Evolutionary conservation across 306 rosid genomes (phyloP), one percentile per base, ranked within the genome.

Genomic region (Sphenostylis stenocarpa): DNA sequence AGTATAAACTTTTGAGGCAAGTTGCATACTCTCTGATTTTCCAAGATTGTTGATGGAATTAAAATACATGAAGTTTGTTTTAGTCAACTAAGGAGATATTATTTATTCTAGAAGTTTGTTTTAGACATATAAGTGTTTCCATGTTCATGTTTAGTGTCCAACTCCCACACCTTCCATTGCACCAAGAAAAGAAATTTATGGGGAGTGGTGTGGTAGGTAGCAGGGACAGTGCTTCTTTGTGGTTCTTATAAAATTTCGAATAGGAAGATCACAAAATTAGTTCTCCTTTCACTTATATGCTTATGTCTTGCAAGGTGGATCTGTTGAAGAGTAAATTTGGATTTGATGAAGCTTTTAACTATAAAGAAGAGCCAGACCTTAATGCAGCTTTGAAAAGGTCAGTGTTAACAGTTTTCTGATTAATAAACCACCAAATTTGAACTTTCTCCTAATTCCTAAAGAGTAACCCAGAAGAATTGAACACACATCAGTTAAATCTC

Each of bases 341-440:
- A 8, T 78, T 49, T 41, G 47, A 41, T 41, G 47, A 41, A 11
- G 47, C 47, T 41, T 41, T 41, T 41, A 11, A 79, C 78, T 79
- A 72, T 49, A 79, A 79, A 28, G 83, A 79, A 49, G 78, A 72
- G 67, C 23, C 56, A 2, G 74, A 79, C 31, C 67, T 79, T 24
- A 16, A 72, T 52, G 73, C 73, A 49, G 19, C 74, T 13, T 52
- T 79, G 24, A 72, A 79, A 72, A 79, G 78, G 83, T 79, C 1
- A 55, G n/a, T 24, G 20, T 12, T 31, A 43, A 20, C 14, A 11
- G 1, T 10, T 10, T 39, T 3, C 4, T 39, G 1, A 39, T 4
- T 4, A 31, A 31, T 31, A 31, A 31, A 3, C 34, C 34, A 31
- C 4, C 34, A 31, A 31, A 0, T 31, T 31, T 4, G 34, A 31